A percentile compares a stretch with the other conserved stretches of the same genome.
These are phyloP conservation scores for Wickerhamomyces silvicola DNA, from an alignment of 805 yeast species.

Conservation along the genomic window DNA sequence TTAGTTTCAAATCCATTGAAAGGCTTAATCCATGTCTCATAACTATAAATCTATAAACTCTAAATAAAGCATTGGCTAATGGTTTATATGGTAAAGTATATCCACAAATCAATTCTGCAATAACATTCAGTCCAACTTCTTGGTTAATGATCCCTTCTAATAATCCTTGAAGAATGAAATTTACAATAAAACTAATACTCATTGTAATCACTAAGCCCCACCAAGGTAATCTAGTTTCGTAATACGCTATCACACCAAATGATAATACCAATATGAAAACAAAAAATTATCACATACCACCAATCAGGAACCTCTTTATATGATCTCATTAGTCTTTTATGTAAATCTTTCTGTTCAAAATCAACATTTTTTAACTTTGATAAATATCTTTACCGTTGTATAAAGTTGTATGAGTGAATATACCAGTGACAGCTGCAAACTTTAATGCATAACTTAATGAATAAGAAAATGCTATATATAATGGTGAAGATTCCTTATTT, in stretches of 20 bases:
- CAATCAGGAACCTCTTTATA: constrained; percentile 68
- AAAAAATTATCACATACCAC: constrained; percentile 29
- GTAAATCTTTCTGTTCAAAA: constrained; percentile 40
- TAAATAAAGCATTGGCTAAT: constrained; percentile 48
- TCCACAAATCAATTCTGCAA: constrained; percentile 55
- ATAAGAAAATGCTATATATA: constrained; percentile 50
- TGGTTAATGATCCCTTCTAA: constrained; percentile 53
- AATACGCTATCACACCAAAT: constrained; percentile 26
- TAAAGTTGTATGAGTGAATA: constrained; percentile 48
- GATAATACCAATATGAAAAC: constrained; percentile 23
- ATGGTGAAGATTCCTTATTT: constrained; percentile 50
- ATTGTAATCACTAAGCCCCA: constrained; percentile 57
- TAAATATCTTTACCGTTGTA: constrained; percentile 53
- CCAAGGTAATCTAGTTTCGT: constrained; percentile 49
- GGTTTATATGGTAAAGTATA: constrained; percentile 51
- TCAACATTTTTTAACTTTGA: constrained; percentile 30
- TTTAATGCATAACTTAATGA: constrained; percentile 49
- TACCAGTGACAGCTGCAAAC: constrained; percentile 59
- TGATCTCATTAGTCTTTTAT: constrained; percentile 43
- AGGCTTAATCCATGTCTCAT: constrained; percentile 49
- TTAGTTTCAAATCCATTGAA: constrained; percentile 47
- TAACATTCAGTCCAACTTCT: constrained; percentile 50
- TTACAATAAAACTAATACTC: constrained; percentile 43
- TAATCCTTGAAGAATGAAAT: constrained; percentile 52
- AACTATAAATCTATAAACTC: constrained; percentile 47